phyloP scores from a whole-genome alignment of 2,329 filamentous ascomycete species.

The Fusarium praegraminearum region DNA sequence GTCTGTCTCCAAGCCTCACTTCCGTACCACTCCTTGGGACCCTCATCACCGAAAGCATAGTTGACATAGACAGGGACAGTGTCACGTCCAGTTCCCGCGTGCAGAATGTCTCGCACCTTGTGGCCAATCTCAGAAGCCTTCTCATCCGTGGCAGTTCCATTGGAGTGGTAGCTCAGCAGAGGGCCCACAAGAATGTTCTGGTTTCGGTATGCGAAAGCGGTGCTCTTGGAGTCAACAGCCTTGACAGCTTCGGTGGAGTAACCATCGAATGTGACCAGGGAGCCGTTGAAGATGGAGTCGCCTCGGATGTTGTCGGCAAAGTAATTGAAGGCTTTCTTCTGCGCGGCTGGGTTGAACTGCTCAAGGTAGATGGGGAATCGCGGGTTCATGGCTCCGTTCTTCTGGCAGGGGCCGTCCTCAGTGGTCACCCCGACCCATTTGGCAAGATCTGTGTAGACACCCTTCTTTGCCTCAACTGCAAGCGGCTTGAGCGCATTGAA shows the following conservation, averaged over 20 bases:
- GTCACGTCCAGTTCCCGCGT: constrained; percentile 17
- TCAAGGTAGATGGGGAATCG: constrained; percentile 42
- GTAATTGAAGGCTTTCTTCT: constrained; percentile 28
- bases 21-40: constrained; percentile 58
- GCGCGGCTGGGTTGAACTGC: constrained; percentile 24
- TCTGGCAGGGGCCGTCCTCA: constrained; percentile 32
- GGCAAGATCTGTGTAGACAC: constrained; percentile 37
- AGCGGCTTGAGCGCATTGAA: constrained; percentile 59
- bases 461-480: constrained; percentile 39
- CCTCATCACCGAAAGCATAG: constrained; percentile 63
- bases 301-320: constrained; percentile 22
- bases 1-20: constrained; percentile 61
- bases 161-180: constrained; percentile 30
- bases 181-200: constrained; percentile 37
- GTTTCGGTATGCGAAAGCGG: constrained; percentile 36
- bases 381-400: constrained; percentile 39
- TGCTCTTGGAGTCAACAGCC: background rate
- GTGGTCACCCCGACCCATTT: constrained; percentile 34
- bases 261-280: constrained; percentile 67
- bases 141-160: constrained; percentile 12
- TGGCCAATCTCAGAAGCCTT: constrained; percentile 32
- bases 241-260: constrained; percentile 59
- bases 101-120: constrained; percentile 27
- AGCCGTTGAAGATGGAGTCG: constrained; percentile 26
- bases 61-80: constrained; percentile 56